Conservation (phyloP, 129 eudicot species). For the Chrysanthemum seticuspe region DNA sequence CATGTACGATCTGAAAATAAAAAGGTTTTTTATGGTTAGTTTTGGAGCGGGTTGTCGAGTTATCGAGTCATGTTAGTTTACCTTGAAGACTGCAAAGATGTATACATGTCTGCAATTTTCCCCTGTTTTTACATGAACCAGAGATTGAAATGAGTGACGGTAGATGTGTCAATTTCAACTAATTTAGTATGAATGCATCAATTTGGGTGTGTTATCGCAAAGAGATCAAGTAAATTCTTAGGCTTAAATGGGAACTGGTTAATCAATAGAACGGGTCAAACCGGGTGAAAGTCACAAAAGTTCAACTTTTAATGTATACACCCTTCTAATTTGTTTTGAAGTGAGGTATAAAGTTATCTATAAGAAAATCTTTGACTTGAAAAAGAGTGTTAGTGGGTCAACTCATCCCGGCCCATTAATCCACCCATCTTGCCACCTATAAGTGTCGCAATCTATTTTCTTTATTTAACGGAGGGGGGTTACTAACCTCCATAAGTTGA, state of each 20-base stretch:
- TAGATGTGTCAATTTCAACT: background rate
- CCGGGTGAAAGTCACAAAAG: background rate
- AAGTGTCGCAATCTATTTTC: no score
- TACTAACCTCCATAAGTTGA: no score
- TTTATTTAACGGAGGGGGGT: no score
- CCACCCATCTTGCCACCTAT: background rate
- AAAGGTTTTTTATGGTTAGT: background rate
- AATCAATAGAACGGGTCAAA: background rate
- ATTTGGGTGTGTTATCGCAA: slow-evolving; percentile 6
- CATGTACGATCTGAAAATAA: slow-evolving; percentile 59
- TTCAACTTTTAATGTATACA: background rate
- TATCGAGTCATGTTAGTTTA: slow-evolving; percentile 6
- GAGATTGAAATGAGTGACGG: slow-evolving; percentile 2
- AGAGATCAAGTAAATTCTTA: background rate
- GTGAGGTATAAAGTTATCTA: slow-evolving; percentile 5
- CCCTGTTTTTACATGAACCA: slow-evolving; percentile 54
- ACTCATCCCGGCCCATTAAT: background rate
- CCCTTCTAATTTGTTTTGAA: background rate
- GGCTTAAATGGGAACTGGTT: background rate
- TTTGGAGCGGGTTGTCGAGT: background rate
- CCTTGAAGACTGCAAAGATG: slow-evolving; percentile 93
- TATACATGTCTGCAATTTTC: slow-evolving; percentile 96
- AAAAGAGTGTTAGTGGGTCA: background rate
- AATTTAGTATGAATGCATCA: background rate
- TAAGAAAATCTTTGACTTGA: background rate